A percentile compares a stretch with the other conserved stretches of the same genome.
Conservation (phyloP, 1,284 basidiomycete species). For the Dichomitus squalens region DNA sequence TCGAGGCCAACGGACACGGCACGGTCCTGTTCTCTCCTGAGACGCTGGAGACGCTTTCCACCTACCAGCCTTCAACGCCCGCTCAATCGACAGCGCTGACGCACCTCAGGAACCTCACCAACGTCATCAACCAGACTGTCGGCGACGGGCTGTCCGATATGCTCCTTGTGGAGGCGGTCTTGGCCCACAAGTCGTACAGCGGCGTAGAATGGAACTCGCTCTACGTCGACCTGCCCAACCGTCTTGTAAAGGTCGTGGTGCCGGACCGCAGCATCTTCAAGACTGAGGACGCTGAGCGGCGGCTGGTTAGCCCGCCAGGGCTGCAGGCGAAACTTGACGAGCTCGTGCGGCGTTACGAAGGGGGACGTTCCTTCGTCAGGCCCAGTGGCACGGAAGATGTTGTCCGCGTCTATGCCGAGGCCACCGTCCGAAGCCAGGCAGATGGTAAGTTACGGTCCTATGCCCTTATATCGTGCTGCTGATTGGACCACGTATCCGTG, state of each 20-base stretch:
- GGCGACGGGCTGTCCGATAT: constrained; percentile 97
- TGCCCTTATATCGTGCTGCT: not conserved
- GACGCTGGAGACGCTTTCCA: constrained; percentile 62
- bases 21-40: constrained; percentile 92
- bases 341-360: constrained; percentile 78
- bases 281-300: constrained; percentile 94
- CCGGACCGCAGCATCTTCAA: constrained; percentile 83
- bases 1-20: constrained; percentile 99
- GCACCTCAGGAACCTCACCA: constrained; percentile 76
- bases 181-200: constrained; percentile 85
- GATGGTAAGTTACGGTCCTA: constrained; percentile 59
- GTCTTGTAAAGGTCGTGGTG: constrained; percentile 95
- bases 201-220: constrained; percentile 92
- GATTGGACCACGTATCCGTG: constrained; percentile 9
- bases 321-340: constrained; percentile 90
- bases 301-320: constrained; percentile 78
- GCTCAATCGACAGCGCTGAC: constrained; percentile 80
- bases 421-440: constrained; percentile 70
- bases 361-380: constrained; percentile 91
- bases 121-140: constrained; percentile 97
- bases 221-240: constrained; percentile 94
- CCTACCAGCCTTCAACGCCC: constrained; percentile 75
- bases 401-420: constrained; percentile 97
- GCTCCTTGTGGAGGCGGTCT: constrained; percentile 92
- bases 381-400: constrained; percentile 99